Base-by-base conservation (phyloP, 2,329 filamentous ascomycete genomes). In the Paradendryphiella salina region DNA sequence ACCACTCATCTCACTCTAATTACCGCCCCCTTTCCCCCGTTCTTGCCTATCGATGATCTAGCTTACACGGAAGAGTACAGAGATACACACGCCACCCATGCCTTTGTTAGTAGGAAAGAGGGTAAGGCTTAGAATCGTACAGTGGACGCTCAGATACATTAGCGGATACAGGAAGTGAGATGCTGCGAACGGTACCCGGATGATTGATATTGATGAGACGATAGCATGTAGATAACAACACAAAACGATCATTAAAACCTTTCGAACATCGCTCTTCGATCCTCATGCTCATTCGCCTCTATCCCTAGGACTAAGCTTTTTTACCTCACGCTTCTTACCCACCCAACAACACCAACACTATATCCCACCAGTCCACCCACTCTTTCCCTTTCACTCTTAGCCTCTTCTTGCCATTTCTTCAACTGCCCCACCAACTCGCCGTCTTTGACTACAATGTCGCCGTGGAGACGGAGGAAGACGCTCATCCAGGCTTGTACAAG, bases 401-500 rank as follows among this genome's bases (percentile, higher is more conserved):
- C 88, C 64, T 87, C 84, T 21, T 73, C 74, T 71, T 86, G 86
- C 89, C 90, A 96, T 61, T 82, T 80, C 44, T 74, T 73, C 53
- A 96, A 74, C 38, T 82, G 83, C 1, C 73, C 76, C 37, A 85
- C 78, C 11, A 93, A 72, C 23, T 75, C 71, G 66, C 82, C 67
- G 31, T 75, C 74, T 28, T 76, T 71, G 5, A 76, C 71, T 11
- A 88, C 75, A 13, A 80, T 75, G 54, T 87, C 85, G 5, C 80
- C 81, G 73, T 97, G 93, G 33, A 96, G 77, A 39, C 86, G 83
- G 52, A 99, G 71, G 66, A 97, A 96, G 1, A 97, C 93, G 1
- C 88, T 86, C 91, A 99, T 97, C 93, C 94, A 99, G 0, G 91
- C 90, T 73, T 97, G 92, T 13, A 90, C 88, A 32, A 99, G 80